Evolutionary conservation across 129 eudicot species (phyloP).

Genomic region (sunflower (Helianthus annuus)): HanXRQr2.0-SUNRISE NC_035447.2:52677293-52677792

Average conservation of each 20-base stretch:
- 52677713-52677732: constrained; percentile 21
- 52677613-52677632: constrained; percentile 41
- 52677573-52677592: constrained; percentile 36
- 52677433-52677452: background rate
- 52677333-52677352: background rate
- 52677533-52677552: constrained; percentile 31
- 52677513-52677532: constrained; percentile 39
- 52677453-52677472: constrained; percentile 40
- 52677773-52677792: constrained; percentile 9
- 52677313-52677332: background rate
- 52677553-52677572: constrained; percentile 44
- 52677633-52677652: constrained; percentile 1
- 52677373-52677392: background rate
- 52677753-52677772: background rate
- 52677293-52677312: background rate
- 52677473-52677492: constrained; percentile 29
- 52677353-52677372: too few species aligned
- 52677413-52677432: background rate
- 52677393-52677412: background rate
- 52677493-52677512: constrained; percentile 20
- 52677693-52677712: constrained; percentile 27
- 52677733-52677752: constrained; percentile 25
- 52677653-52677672: constrained; percentile 24
- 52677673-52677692: constrained; percentile 6
- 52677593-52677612: constrained; percentile 24